Conservation (phyloP, 2,329 filamentous ascomycete genomes). For the Fusarium sterilihyphosum region DNA sequence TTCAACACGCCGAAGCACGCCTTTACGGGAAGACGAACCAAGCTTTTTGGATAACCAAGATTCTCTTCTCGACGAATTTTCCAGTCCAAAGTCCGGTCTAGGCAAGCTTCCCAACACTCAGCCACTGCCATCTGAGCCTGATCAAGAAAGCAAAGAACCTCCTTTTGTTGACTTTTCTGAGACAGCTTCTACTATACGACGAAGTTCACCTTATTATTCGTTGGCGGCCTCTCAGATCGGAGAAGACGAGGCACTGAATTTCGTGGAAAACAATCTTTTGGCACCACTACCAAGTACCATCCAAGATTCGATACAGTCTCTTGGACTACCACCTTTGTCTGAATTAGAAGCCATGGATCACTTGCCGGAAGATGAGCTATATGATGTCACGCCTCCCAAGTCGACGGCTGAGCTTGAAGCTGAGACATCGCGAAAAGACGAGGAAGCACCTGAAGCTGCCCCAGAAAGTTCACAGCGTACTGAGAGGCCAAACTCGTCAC, state of each 20-base stretch:
- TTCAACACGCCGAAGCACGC: conserved; percentile 45
- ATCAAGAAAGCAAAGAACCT: neutral
- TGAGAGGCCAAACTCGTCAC: neutral
- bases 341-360: conserved; percentile 19
- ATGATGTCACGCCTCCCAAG: conserved; percentile 41
- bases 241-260: conserved; percentile 28
- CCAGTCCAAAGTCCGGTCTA: conserved; percentile 39
- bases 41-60: conserved; percentile 40
- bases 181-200: conserved; percentile 47
- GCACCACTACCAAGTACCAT: neutral
- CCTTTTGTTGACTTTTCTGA: conserved; percentile 47
- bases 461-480: neutral
- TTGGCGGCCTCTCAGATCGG: neutral
- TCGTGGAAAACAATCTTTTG: conserved; percentile 17
- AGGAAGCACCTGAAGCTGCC: neutral
- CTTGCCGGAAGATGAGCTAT: conserved; percentile 43
- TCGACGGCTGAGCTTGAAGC: neutral
- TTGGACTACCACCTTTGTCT: neutral
- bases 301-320: conserved; percentile 2
- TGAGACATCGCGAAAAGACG: neutral
- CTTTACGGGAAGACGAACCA: conserved; percentile 24
- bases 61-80: conserved; percentile 37
- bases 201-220: conserved; percentile 45
- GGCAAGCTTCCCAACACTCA: conserved; percentile 46
- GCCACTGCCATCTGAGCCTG: conserved; percentile 35